Percentiles rank a stretch among this genome's conserved stretches.
Evolutionary conservation across 257 asterid genomes (phyloP).

Genomic region (Ophiorrhiza pumila): DNA sequence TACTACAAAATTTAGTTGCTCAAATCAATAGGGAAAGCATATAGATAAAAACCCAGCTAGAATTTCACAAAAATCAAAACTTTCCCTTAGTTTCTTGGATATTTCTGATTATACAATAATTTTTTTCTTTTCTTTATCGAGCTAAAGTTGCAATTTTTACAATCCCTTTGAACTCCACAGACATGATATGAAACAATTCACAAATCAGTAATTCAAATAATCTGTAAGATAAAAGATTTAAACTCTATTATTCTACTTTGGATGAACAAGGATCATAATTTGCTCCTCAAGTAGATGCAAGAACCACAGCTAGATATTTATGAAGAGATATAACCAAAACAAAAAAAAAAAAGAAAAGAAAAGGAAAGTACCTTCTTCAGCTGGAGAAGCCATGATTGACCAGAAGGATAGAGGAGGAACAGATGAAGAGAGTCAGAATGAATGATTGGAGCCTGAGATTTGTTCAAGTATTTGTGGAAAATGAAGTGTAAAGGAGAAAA

Average conservation of each 20-base stretch:
- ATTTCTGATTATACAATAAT: background rate
- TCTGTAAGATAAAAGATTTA: background rate
- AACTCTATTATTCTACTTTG: background rate
- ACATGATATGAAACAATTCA: background rate
- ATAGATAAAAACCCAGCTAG: background rate
- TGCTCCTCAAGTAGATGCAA: background rate
- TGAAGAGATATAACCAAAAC: background rate
- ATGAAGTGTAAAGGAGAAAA: slow-evolving; percentile 15
- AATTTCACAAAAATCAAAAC: background rate
- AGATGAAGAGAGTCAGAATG: background rate
- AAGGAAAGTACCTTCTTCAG: slow-evolving; percentile 22
- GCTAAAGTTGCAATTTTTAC: background rate
- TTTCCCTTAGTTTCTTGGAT: background rate
- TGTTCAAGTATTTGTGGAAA: slow-evolving; percentile 18
- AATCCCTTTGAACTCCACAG: background rate
- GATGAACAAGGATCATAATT: background rate
- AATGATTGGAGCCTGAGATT: slow-evolving; percentile 19
- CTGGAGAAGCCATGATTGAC: slow-evolving; percentile 26
- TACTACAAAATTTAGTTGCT: slow-evolving; percentile 12
- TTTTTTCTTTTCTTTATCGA: background rate
- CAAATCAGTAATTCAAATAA: background rate
- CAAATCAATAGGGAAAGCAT: slow-evolving; percentile 6
- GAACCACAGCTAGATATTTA: background rate
- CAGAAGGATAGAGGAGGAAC: background rate
- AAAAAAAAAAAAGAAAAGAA: too few species aligned